A percentile compares a stretch with the other conserved stretches of the same genome.
These are phyloP conservation scores for Leptographium wingfieldii DNA, from an alignment of 2,329 filamentous ascomycete species.

Conservation along the genomic window DNA sequence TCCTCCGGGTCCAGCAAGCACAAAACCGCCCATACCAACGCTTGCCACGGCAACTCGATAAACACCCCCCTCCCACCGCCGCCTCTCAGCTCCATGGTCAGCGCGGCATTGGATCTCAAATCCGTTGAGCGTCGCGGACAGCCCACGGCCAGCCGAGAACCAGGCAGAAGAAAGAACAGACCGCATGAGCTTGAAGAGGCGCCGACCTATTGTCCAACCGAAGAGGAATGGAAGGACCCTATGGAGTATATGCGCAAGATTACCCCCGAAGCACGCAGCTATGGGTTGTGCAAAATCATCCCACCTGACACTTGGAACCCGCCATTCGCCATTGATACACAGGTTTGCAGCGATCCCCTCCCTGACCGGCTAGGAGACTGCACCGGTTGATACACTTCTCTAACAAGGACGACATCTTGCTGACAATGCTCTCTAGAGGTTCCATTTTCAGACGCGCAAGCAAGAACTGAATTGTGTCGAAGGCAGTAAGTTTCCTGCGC, in stretches of 20 bases:
- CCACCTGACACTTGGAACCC: slow-evolving; percentile 92
- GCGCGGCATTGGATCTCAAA: slow-evolving; percentile 61
- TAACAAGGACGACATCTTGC: background rate
- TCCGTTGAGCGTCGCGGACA: slow-evolving; percentile 89
- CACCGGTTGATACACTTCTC: no score
- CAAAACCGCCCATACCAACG: slow-evolving; percentile 39
- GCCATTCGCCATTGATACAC: slow-evolving; percentile 89
- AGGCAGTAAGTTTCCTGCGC: slow-evolving; percentile 59
- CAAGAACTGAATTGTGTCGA: slow-evolving; percentile 97
- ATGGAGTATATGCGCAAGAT: slow-evolving; percentile 92
- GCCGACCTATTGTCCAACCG: slow-evolving; percentile 78
- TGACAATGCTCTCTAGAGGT: slow-evolving; percentile 48
- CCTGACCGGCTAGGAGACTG: background rate
- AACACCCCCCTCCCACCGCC: slow-evolving; percentile 37
- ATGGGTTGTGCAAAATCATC: slow-evolving; percentile 90
- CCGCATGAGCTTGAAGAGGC: slow-evolving; percentile 81
- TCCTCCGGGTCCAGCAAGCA: slow-evolving; percentile 34
- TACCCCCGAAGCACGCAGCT: slow-evolving; percentile 69
- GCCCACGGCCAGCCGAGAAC: slow-evolving; percentile 61
- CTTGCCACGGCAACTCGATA: slow-evolving; percentile 28
- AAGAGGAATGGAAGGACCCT: slow-evolving; percentile 90
- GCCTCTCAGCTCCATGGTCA: slow-evolving; percentile 44
- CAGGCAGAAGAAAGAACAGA: slow-evolving; percentile 62
- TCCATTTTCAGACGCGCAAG: slow-evolving; percentile 91
- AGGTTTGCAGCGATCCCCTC: slow-evolving; percentile 46